A percentile compares a stretch with the other conserved stretches of the same genome.
Evolutionary conservation across 306 rosid species (phyloP).

Genomic region (Casuarina equisetifolia): DNA sequence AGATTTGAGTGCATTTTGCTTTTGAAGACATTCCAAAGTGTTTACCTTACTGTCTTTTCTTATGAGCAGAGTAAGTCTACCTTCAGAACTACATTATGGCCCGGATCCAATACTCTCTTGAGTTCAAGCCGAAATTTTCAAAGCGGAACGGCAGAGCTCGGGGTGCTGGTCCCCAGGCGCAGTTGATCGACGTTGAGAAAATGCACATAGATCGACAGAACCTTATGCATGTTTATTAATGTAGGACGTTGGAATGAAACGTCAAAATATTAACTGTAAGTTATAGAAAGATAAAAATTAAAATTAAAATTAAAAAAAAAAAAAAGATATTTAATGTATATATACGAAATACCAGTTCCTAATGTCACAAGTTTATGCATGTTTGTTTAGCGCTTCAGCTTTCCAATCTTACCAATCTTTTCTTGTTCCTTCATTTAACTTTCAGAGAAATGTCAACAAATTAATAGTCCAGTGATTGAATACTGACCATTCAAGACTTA

Average conservation of each 20-base stretch:
- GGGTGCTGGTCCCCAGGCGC: not conserved
- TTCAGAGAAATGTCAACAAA: not conserved
- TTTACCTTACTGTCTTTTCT: not conserved
- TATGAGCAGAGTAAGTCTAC: conserved; percentile 52
- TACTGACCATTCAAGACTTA: no score
- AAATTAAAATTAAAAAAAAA: no score
- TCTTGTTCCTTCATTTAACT: not conserved
- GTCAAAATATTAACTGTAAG: no score
- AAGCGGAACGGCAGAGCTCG: not conserved
- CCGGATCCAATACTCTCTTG: conserved; percentile 48
- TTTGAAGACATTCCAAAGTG: not conserved
- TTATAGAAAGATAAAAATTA: no score
- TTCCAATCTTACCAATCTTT: no score
- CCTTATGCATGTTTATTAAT: no score
- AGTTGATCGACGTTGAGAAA: not conserved
- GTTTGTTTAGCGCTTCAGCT: no score
- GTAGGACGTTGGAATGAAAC: no score
- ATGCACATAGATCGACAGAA: not conserved
- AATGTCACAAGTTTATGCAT: no score
- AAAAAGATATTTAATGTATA: no score
- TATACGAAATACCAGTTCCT: no score
- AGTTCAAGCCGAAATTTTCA: conserved; percentile 13
- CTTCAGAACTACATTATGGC: conserved; percentile 46
- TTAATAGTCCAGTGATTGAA: not conserved
- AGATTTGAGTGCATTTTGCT: not conserved